Evolutionary conservation across 2,329 filamentous ascomycete species (phyloP).

Genomic region (Daldinia eschscholtzii): DNA sequence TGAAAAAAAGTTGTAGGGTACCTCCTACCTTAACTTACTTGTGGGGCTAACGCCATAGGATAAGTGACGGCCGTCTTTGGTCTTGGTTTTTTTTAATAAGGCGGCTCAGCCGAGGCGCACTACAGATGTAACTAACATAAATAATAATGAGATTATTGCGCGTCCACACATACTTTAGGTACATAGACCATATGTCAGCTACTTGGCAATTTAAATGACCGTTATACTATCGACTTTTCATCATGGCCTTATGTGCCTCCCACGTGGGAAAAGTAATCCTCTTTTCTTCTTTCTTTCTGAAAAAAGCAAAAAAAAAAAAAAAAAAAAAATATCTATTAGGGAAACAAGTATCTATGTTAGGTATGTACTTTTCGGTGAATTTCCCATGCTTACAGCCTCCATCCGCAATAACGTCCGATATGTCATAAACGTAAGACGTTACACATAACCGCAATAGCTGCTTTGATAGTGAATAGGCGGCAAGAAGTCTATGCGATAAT

Average conservation of each 20-base stretch:
- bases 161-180: background rate
- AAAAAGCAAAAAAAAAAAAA: too few relatives aligned
- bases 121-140: slow-evolving; percentile 15
- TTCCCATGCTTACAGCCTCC: background rate
- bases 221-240: background rate
- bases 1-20: slow-evolving; percentile 24
- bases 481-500: background rate
- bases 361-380: background rate
- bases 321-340: background rate
- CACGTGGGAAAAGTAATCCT: too few relatives aligned
- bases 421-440: background rate
- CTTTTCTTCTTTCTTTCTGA: too few relatives aligned
- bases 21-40: slow-evolving; percentile 2
- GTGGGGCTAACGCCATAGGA: slow-evolving; percentile 24
- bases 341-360: background rate
- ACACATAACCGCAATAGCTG: background rate
- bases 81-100: slow-evolving; percentile 14
- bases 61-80: slow-evolving; percentile 9
- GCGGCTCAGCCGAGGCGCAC: slow-evolving; percentile 40
- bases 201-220: background rate
- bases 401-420: background rate
- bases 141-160: slow-evolving; percentile 5
- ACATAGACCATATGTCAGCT: background rate
- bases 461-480: background rate
- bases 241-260: too few relatives aligned